Conservation (phyloP, 2,329 filamentous ascomycete species). For the Diplocarpon rosae region DNA sequence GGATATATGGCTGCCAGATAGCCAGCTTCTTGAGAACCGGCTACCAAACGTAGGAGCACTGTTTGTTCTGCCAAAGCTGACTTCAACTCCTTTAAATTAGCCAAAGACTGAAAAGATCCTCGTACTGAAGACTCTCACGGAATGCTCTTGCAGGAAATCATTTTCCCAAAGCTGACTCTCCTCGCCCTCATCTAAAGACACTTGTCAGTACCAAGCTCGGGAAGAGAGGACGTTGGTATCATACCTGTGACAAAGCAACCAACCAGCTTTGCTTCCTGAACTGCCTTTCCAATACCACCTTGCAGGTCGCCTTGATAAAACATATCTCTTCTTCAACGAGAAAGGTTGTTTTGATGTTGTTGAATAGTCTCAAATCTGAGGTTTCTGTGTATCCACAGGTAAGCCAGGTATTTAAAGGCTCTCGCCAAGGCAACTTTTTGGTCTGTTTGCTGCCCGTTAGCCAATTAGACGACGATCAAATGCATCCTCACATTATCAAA, state of each 20-base stretch:
- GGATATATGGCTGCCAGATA: conserved; percentile 78
- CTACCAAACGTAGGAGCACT: conserved; percentile 57
- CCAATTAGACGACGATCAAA: neutral
- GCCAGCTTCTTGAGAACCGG: conserved; percentile 68
- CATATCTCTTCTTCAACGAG: conserved; percentile 36
- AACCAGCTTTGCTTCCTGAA: conserved; percentile 66
- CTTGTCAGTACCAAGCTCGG: conserved; percentile 7
- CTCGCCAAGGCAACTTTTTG: too few relatives aligned
- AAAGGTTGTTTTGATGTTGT: conserved; percentile 3
- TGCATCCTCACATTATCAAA: neutral
- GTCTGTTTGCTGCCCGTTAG: too few relatives aligned
- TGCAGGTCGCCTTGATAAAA: conserved; percentile 76
- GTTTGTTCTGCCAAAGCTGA: conserved; percentile 48
- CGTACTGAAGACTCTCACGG: conserved; percentile 32
- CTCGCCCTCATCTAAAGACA: conserved; percentile 50
- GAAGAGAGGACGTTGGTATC: neutral
- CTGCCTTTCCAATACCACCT: conserved; percentile 65
- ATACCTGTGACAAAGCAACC: conserved; percentile 74
- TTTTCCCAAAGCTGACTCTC: conserved; percentile 65
- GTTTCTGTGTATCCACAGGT: too few relatives aligned
- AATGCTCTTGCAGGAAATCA: conserved; percentile 49
- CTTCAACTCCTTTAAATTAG: conserved; percentile 35
- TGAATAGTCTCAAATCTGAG: neutral
- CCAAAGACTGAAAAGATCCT: neutral
- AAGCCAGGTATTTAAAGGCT: too few relatives aligned